Evolutionary conservation across 768 basidiomycete species (phyloP).

Genomic region (Pulveroboletus sp.): DNA sequence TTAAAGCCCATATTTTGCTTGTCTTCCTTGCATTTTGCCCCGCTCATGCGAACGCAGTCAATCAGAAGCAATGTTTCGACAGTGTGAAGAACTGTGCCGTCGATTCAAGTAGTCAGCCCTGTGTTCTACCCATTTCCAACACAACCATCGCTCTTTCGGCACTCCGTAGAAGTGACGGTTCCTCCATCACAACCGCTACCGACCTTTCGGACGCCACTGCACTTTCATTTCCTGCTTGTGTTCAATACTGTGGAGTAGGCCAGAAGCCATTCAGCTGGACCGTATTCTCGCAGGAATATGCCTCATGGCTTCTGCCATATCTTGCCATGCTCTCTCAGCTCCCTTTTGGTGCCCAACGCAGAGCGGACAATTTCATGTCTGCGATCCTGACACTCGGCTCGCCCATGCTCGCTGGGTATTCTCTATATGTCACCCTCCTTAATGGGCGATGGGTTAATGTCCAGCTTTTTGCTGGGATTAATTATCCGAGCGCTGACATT

Average conservation of each 20-base stretch:
- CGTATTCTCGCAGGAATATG: conserved; percentile 33
- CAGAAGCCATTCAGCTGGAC: conserved; percentile 20
- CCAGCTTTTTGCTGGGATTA: conserved; percentile 27
- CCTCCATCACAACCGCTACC: no score
- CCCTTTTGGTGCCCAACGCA: conserved; percentile 41
- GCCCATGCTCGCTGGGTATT: conserved; percentile 42
- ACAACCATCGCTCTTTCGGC: conserved; percentile 9
- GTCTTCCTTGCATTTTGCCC: not conserved
- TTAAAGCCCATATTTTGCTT: not conserved
- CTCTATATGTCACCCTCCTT: conserved; percentile 39
- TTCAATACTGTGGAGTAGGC: conserved; percentile 4
- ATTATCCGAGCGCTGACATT: conserved; percentile 17
- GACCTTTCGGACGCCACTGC: conserved; percentile 1
- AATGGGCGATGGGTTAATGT: conserved; percentile 41
- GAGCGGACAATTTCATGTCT: conserved; percentile 39
- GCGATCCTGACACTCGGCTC: conserved; percentile 42
- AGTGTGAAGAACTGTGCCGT: conserved; percentile 1
- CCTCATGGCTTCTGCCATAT: conserved; percentile 46
- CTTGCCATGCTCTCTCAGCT: conserved; percentile 46
- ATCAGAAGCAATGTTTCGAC: conserved; percentile 13
- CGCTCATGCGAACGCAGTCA: not conserved
- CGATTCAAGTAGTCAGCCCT: not conserved
- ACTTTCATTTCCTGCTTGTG: conserved; percentile 7
- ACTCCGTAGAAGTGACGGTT: conserved; percentile 11
- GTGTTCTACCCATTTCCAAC: not conserved